Evolutionary conservation across 2,329 filamentous ascomycete genomes (phyloP).

Genomic region (Niveomyces coronatus): DNA sequence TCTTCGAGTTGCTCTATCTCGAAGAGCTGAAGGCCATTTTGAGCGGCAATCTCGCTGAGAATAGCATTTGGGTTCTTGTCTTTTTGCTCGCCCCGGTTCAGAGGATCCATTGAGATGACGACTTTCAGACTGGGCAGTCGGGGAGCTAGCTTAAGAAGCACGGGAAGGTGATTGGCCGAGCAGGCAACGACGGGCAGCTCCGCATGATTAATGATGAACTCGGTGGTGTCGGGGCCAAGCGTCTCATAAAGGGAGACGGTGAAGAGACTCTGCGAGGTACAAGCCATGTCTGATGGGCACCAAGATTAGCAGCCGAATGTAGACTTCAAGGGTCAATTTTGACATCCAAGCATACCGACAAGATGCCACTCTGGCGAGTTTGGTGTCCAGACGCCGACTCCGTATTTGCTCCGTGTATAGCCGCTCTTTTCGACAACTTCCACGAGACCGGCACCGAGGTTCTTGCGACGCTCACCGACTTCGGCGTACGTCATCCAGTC

Average conservation of each 20-base stretch:
- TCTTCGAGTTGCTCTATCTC: conserved; percentile 74
- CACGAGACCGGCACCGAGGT: conserved; percentile 76
- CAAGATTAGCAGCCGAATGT: conserved; percentile 2
- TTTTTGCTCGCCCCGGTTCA: conserved; percentile 67
- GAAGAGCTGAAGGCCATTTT: conserved; percentile 67
- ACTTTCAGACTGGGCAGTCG: conserved; percentile 72
- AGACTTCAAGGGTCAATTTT: conserved; percentile 3
- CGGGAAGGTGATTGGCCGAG: conserved; percentile 71
- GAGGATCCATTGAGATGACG: conserved; percentile 75
- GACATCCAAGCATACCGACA: conserved; percentile 38
- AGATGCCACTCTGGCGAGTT: conserved; percentile 86
- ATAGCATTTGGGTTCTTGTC: conserved; percentile 72
- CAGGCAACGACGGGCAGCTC: conserved; percentile 65
- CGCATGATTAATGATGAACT: conserved; percentile 93
- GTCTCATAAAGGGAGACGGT: conserved; percentile 96
- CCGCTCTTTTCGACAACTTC: conserved; percentile 69
- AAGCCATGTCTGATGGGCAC: conserved; percentile 57
- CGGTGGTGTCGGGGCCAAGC: conserved; percentile 81
- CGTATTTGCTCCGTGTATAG: conserved; percentile 51
- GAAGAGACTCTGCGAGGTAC: conserved; percentile 78
- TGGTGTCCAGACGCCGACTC: conserved; percentile 76
- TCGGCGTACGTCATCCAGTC: conserved; percentile 77
- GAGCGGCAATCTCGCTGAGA: conserved; percentile 62
- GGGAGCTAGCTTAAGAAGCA: conserved; percentile 69
- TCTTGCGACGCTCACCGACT: conserved; percentile 66